These are phyloP conservation scores for Cichorium intybus DNA, from an alignment of 140 eudicot genomes.

Conservation along the genomic window DNA sequence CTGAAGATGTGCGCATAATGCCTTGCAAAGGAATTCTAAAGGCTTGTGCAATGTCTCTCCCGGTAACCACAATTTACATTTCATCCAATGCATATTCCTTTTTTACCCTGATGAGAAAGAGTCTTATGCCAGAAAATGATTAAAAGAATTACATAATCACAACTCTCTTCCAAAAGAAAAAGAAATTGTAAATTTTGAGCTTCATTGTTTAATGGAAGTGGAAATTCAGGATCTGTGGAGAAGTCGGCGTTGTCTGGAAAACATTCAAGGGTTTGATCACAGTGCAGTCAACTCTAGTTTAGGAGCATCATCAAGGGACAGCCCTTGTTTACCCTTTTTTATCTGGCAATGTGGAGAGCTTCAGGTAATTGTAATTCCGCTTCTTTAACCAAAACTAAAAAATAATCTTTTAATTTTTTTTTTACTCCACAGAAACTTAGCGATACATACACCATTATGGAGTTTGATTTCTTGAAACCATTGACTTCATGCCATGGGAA, in stretches of 20 bases:
- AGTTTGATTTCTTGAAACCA: slow-evolving; percentile 69
- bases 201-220: slow-evolving; percentile 6
- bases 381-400: not conserved
- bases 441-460: slow-evolving; percentile 59
- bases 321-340: slow-evolving; percentile 61
- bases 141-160: too few relatives aligned
- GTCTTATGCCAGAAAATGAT: too few relatives aligned
- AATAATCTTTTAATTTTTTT: not conserved
- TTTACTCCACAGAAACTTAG: slow-evolving; percentile 58
- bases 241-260: slow-evolving; percentile 62
- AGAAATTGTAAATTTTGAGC: not conserved
- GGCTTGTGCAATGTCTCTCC: slow-evolving; percentile 89
- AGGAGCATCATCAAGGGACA: slow-evolving; percentile 61
- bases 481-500: slow-evolving; percentile 59
- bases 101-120: too few relatives aligned
- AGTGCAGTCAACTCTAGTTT: slow-evolving; percentile 56
- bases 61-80: slow-evolving; percentile 43
- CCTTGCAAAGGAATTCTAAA: slow-evolving; percentile 83
- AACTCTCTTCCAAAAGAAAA: too few relatives aligned
- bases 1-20: slow-evolving; percentile 61
- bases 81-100: not conserved
- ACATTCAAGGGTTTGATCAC: slow-evolving; percentile 84
- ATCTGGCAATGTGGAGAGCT: slow-evolving; percentile 84
- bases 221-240: slow-evolving; percentile 79
- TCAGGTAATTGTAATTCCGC: slow-evolving; percentile 55